Base-by-base conservation (phyloP, 2,329 filamentous ascomycete species). In the Neonectria punicea region DNA sequence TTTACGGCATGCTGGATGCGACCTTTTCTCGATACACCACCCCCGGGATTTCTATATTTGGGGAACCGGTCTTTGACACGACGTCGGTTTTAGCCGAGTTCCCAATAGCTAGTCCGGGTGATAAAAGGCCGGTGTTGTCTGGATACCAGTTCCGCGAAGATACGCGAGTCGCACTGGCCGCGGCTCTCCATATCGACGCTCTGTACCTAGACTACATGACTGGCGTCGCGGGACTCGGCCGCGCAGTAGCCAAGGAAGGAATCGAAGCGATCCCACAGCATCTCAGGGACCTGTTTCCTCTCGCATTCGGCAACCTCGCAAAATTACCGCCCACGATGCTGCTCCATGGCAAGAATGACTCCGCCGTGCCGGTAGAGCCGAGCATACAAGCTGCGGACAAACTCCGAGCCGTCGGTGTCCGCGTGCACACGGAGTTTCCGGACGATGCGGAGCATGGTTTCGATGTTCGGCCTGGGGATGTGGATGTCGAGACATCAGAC, bases 131-230 rank as follows among this genome's bases (percentile, higher is more conserved):
- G 4, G 32, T 53, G 2, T 47, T 69, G 1, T 69, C 71, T 1
- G 66, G 51, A 0, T 66, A 69, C 3, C 63, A 66, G 0, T 28
- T 44, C 0, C 28, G 10, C 10, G 60, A 34, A 10, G 62, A 67
- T 13, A 43, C 46, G 0, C 41, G 71, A 0, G 54, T 65, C n/a
- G 25, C 41, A 2, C 28, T 73, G 3, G n/a, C 58, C 0, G 59
- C 69, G 6, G 71, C 71, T 16, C 51, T 73, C 2, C 71, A 73
- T 4, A 44, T 73, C 1, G 64, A 72, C 2, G 71, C 66, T 0
- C 39, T 72, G 0, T 69, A 70, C n/a, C 69, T 66, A 2, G 71
- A 73, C 13, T 73, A 73, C 22, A 65, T 73, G 13, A 69, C 71
- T 0, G 71, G 71, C 0, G 2, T 70, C 1, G 30, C 59, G 0